Percentiles rank a stretch among this genome's conserved stretches.
Evolutionary conservation across 768 basidiomycete genomes (phyloP).

Genomic region (Dendrothele bispora): DNA sequence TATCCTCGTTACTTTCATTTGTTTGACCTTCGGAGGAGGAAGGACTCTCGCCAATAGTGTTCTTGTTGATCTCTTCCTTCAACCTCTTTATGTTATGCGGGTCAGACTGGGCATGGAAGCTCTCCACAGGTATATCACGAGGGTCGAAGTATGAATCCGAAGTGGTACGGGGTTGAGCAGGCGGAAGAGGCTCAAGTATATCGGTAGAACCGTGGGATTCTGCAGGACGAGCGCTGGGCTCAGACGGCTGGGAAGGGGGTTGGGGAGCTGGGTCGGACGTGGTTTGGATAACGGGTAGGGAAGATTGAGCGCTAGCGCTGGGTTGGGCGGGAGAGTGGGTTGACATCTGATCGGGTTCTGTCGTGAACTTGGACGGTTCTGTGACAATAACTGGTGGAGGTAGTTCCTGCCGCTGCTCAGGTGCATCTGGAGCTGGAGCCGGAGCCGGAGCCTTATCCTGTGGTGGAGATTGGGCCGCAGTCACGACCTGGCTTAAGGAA

Average conservation of each 20-base stretch:
- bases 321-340: slow-evolving; percentile 6
- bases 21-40: neutral
- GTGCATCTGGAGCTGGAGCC: neutral
- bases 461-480: slow-evolving; percentile 13
- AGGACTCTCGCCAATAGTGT: slow-evolving; percentile 1
- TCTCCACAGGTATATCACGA: slow-evolving; percentile 10
- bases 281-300: slow-evolving; percentile 1
- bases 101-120: slow-evolving; percentile 17
- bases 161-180: slow-evolving; percentile 17
- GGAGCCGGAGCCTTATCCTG: neutral
- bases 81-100: slow-evolving; percentile 11
- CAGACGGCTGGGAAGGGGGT: neutral
- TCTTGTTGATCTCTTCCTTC: neutral
- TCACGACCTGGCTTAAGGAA: slow-evolving; percentile 36
- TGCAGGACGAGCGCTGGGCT: slow-evolving; percentile 10
- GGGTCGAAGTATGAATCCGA: slow-evolving; percentile 12
- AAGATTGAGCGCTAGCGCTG: neutral
- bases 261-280: slow-evolving; percentile 7
- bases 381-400: slow-evolving; percentile 1
- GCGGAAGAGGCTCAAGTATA: slow-evolving; percentile 18
- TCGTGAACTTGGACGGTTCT: slow-evolving; percentile 49
- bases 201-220: slow-evolving; percentile 14
- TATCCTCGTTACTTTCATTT: neutral
- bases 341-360: slow-evolving; percentile 45
- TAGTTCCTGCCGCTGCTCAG: neutral